Evolutionary conservation across 345 rosid species (phyloP).

Genomic region (Euphorbia peplus): DNA sequence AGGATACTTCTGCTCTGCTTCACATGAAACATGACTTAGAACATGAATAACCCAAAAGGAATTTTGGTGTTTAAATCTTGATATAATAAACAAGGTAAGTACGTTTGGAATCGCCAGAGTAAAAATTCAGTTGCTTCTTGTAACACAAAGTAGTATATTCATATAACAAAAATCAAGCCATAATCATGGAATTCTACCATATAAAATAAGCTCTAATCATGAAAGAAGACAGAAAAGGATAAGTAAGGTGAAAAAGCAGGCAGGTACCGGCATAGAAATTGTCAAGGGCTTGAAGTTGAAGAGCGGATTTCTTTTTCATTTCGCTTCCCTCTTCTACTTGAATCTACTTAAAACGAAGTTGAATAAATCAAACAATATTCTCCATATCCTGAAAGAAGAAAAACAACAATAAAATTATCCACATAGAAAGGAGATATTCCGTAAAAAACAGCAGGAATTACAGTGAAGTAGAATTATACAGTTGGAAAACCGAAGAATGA

Average conservation of each 20-base stretch:
- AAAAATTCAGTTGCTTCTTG: neutral
- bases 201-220: neutral
- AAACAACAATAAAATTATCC: neutral
- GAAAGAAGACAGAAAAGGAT: neutral
- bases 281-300: conserved; percentile 70
- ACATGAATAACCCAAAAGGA: neutral
- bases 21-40: conserved; percentile 24
- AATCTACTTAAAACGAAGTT: neutral
- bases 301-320: conserved; percentile 67
- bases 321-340: conserved; percentile 16
- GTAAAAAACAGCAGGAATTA: neutral
- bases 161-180: neutral
- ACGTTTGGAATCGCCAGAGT: neutral
- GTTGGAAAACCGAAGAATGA: neutral
- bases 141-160: neutral
- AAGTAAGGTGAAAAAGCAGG: neutral
- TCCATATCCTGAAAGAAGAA: conserved; percentile 18
- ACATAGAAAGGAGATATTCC: neutral
- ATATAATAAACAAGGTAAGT: neutral
- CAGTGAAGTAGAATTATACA: neutral
- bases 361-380: neutral
- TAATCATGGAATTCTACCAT: neutral
- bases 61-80: neutral
- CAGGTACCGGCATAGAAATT: conserved; percentile 51
- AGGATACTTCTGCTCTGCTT: conserved; percentile 65